Base-by-base conservation (phyloP, 2,329 filamentous ascomycete genomes). In the Cordyceps pruinosa region DNA sequence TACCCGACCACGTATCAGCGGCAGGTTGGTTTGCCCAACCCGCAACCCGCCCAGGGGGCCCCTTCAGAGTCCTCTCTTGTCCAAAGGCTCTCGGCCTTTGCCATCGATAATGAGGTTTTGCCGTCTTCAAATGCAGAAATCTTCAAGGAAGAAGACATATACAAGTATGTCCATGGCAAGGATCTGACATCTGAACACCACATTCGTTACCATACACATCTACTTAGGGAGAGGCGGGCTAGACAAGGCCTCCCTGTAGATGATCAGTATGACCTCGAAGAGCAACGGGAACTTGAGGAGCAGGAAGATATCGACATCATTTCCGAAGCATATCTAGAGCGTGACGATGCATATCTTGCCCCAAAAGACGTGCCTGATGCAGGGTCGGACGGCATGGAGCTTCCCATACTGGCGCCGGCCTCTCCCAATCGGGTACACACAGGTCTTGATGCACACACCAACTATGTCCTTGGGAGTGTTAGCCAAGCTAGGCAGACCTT, bases 161-260 rank as follows among this genome's bases (percentile, higher is more conserved):
- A 55, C 12, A 55, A 39, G 13, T 39, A 39, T 26, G 42, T 55
- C 10, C 52, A 39, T 21, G 52, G 52, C n/a, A 28, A 47, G 7
- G 25, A 55, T 2, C 34, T 55, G 42, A 55, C 52, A 23, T 55
- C 52, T 30, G 52, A 55, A 23, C 52, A 55, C 23, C 52, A 55
- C 25, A 55, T 55, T 28, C 42, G 52, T 9, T 55, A 55, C 10
- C 52, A 55, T 28, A 55, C 52, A 19, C 52, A 15, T 47, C 13
- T 55, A 12, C 52, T 55, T 34, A 55, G 25, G 13, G 25, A 30
- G 13, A 46, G 13, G 17, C 52, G n/a, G 3, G 42, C 23, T 13
- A 34, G 23, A 4, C 42, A 47, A 32, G 34, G 52, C 9, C 12
- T 55, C 4, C 21, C 52, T 12, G 13, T 15, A 7, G 42, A 47